phyloP scores from a whole-genome alignment of 2,329 filamentous ascomycete genomes.

The Neoarthrinium moseri region DNA sequence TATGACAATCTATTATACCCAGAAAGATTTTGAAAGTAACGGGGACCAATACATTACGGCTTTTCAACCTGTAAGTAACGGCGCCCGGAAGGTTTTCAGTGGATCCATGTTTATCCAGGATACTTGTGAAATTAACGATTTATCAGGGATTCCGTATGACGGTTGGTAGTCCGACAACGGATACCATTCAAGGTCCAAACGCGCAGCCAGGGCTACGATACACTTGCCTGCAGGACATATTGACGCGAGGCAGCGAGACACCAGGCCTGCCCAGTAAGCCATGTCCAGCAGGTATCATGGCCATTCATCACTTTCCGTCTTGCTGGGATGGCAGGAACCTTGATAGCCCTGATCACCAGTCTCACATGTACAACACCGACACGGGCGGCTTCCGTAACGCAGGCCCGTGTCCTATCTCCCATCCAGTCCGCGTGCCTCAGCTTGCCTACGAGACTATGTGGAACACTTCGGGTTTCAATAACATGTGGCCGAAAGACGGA shows the following conservation, averaged over 20 bases:
- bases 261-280: slow-evolving; percentile 36
- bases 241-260: slow-evolving; percentile 38
- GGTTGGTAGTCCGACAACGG: slow-evolving; percentile 31
- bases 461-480: slow-evolving; percentile 38
- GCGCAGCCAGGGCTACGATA: slow-evolving; percentile 35
- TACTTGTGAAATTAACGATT: not conserved
- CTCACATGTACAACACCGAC: slow-evolving; percentile 30
- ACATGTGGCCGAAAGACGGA: slow-evolving; percentile 33
- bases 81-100: too few species aligned
- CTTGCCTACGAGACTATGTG: slow-evolving; percentile 44
- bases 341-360: slow-evolving; percentile 45
- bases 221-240: slow-evolving; percentile 37
- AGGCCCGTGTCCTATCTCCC: slow-evolving; percentile 33
- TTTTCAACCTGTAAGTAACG: slow-evolving; percentile 7
- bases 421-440: slow-evolving; percentile 43
- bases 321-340: slow-evolving; percentile 50
- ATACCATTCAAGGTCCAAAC: slow-evolving; percentile 30
- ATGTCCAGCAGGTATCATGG: slow-evolving; percentile 41
- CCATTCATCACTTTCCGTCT: slow-evolving; percentile 38
- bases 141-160: slow-evolving; percentile 42
- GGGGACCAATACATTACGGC: slow-evolving; percentile 36
- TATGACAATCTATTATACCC: slow-evolving; percentile 5
- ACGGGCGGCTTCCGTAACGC: slow-evolving; percentile 27
- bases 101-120: too few species aligned
- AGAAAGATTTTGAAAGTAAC: slow-evolving; percentile 20